Conservation (phyloP, 2,329 filamentous ascomycete genomes). For the Cytospora leucostoma region DNA sequence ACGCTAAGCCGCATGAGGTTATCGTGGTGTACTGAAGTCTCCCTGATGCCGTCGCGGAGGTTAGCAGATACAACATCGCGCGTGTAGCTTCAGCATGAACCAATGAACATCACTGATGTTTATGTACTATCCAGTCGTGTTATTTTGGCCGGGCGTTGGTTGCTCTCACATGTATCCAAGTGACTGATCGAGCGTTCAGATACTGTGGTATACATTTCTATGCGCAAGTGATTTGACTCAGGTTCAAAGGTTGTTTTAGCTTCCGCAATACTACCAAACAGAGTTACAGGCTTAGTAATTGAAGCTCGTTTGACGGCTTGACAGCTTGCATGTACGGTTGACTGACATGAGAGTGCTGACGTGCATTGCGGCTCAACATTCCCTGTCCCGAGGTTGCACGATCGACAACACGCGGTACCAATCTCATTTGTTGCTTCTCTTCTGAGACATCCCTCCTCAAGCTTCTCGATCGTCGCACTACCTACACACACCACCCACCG, state of each 20-base stretch:
- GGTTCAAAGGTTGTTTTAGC: background rate
- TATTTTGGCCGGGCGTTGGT: too few species aligned
- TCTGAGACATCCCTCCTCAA: background rate
- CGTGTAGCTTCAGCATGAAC: too few species aligned
- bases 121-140: too few species aligned
- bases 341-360: background rate
- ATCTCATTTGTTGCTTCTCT: background rate
- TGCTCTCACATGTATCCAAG: too few species aligned
- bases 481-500: background rate
- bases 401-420: background rate
- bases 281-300: background rate
- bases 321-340: background rate
- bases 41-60: too few species aligned
- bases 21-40: background rate
- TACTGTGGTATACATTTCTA: too few species aligned
- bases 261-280: background rate
- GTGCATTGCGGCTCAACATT: conserved; percentile 13
- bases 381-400: background rate
- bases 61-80: too few species aligned
- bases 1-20: background rate
- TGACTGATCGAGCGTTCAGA: too few species aligned
- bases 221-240: background rate
- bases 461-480: background rate
- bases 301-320: background rate
- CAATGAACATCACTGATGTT: too few species aligned